Conservation (phyloP, 2,329 filamentous ascomycete species). For the Cladorrhinum sp. region DNA sequence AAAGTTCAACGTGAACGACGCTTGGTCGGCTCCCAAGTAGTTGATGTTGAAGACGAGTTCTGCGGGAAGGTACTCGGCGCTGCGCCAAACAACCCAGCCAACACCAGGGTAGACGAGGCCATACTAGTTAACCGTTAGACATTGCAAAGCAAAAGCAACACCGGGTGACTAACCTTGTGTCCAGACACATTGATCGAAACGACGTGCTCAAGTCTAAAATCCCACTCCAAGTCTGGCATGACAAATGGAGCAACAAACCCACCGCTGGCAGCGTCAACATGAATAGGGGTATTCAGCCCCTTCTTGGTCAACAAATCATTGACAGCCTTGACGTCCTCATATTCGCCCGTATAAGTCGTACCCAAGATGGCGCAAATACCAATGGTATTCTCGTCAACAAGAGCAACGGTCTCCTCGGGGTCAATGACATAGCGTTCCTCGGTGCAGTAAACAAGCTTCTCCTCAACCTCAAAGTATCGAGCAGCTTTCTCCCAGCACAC, state of each 20-base stretch:
- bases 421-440: constrained; percentile 61
- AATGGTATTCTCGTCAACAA: constrained; percentile 71
- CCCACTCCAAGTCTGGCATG: constrained; percentile 79
- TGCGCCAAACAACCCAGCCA: constrained; percentile 89
- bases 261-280: constrained; percentile 89
- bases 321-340: constrained; percentile 89
- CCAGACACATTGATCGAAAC: constrained; percentile 93
- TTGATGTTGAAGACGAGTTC: constrained; percentile 99
- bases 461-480: constrained; percentile 88
- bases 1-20: constrained; percentile 96
- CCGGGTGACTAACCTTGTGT: constrained; percentile 60
- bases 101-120: constrained; percentile 81
- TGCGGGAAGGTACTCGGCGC: constrained; percentile 76
- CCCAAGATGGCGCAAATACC: constrained; percentile 90
- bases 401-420: constrained; percentile 56
- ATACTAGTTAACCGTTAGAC: constrained; percentile 38
- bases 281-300: constrained; percentile 77
- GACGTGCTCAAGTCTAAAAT: constrained; percentile 85
- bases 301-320: constrained; percentile 80
- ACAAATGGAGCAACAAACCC: constrained; percentile 94
- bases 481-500: constrained; percentile 96
- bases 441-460: constrained; percentile 71
- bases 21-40: constrained; percentile 92
- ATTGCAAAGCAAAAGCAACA: neutral
- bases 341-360: constrained; percentile 93